Conservation (phyloP, 2,329 filamentous ascomycete species). For the Pseudocercospora crystallina region DNA sequence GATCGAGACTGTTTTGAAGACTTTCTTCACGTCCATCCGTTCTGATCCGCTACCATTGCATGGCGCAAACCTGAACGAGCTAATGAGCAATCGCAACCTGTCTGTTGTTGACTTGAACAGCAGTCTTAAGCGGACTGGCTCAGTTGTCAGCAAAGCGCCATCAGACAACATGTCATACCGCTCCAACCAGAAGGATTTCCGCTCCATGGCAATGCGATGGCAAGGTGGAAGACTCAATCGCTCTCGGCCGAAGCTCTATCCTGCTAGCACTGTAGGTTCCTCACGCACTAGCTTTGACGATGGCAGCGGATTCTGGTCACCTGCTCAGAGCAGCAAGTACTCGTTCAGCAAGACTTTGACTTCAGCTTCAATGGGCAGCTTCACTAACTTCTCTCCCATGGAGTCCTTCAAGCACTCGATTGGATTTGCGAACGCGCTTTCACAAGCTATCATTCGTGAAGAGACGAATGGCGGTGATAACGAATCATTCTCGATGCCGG, state of each 20-base stretch:
- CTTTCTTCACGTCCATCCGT: conserved; percentile 87
- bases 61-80: conserved; percentile 60
- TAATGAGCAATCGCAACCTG: conserved; percentile 45
- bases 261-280: conserved; percentile 78
- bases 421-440: conserved; percentile 93
- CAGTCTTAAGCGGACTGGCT: conserved; percentile 75
- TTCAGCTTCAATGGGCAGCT: conserved; percentile 88
- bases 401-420: conserved; percentile 90
- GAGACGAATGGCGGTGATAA: conserved; percentile 56
- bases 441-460: conserved; percentile 93
- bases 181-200: conserved; percentile 62
- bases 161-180: conserved; percentile 74
- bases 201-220: conserved; percentile 69
- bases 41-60: conserved; percentile 84
- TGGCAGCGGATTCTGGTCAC: conserved; percentile 85
- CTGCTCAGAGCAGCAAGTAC: conserved; percentile 84
- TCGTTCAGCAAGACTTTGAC: conserved; percentile 88
- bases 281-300: conserved; percentile 95
- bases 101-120: conserved; percentile 58
- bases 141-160: conserved; percentile 87
- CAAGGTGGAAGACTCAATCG: conserved; percentile 67
- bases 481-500: conserved; percentile 31
- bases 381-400: conserved; percentile 66
- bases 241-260: conserved; percentile 73
- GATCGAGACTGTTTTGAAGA: conserved; percentile 85